Percentiles rank a stretch among this genome's conserved stretches.
Conservation (phyloP, 1,284 basidiomycete genomes). For the Ustilago trichophora region DNA sequence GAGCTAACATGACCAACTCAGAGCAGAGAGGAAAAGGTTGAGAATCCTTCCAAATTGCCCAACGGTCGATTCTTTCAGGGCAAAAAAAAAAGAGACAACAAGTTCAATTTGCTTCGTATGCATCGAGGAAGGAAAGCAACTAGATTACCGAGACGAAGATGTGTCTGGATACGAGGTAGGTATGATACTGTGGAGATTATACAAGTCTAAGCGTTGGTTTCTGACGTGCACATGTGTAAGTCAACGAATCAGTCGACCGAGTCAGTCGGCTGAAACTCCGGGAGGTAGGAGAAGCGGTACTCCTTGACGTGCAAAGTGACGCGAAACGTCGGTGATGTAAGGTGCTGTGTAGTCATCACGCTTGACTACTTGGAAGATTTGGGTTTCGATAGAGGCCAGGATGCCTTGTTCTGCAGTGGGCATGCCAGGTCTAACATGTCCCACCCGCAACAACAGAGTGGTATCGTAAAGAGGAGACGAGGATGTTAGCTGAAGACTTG, state of each 20-base stretch:
- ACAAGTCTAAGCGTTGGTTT: no score
- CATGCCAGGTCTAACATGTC: constrained; percentile 20
- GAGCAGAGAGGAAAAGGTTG: no score
- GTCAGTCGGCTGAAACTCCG: constrained; percentile 36
- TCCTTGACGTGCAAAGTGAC: constrained; percentile 52
- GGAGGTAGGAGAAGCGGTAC: constrained; percentile 46
- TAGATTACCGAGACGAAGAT: not conserved
- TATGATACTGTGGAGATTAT: no score
- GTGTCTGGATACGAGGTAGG: no score
- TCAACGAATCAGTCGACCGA: no score
- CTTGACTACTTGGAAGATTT: constrained; percentile 42
- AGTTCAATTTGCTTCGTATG: no score
- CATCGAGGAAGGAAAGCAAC: not conserved
- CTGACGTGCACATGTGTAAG: no score
- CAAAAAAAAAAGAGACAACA: no score
- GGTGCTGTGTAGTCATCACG: constrained; percentile 30
- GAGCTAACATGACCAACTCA: no score
- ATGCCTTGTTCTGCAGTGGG: not conserved
- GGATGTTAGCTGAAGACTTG: no score
- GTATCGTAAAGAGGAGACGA: no score
- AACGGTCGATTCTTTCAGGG: not conserved
- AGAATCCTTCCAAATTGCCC: not conserved
- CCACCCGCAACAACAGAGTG: no score
- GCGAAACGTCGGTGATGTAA: constrained; percentile 50
- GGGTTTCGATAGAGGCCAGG: constrained; percentile 25